Base-by-base conservation (phyloP, 208 protist species). In the Trypanosoma theileri region DNA sequence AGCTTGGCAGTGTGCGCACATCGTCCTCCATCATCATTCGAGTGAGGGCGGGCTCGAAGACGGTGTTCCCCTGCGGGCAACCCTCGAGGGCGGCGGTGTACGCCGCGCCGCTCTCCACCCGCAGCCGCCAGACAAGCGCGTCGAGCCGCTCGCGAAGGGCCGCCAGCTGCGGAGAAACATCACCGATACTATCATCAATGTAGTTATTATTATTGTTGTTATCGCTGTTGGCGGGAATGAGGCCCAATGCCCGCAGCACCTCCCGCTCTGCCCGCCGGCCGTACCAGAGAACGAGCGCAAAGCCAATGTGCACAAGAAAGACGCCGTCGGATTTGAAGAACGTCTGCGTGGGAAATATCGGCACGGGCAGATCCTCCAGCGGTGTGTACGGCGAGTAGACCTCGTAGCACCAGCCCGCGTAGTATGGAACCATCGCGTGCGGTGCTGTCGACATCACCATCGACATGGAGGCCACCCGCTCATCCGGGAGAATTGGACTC, bases 11-110 rank as follows among this genome's bases (percentile, higher is more conserved):
- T 50, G 69, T 59, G 22, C 74, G 77, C 60, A 80, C 68, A 26
- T 86, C 85, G 64, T 91, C 85, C 73, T 94, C 89, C 48, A 69
- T 78, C 84, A 94, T 91, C 28, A 68, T 78, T 4, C 84, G 79
- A 46, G 82, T 82, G 59, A 94, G 83, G 13, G 70, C 67, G 0
- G 86, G 75, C 64, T 92, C 86, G 62, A 87, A 85, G 1, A 80
- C 70, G 16, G 59, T 53, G 64, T 82, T 88, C 24, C 84, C 84
- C 56, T 91, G 79, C 48, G 65, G 62, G 52, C 83, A 89, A 44
- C 68, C 63, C 61, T 84, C 84, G 24, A 88, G 59, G 4, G 66
- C 61, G 0, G 78, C 70, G 10, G 48, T 70, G 40, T 87, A 91
- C n/a, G 62, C 69, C 12, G 75, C 68, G 28, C 68, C 45, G 61